Conservation (phyloP, 139 green algal species). For the Trebouxia sp. region DNA sequence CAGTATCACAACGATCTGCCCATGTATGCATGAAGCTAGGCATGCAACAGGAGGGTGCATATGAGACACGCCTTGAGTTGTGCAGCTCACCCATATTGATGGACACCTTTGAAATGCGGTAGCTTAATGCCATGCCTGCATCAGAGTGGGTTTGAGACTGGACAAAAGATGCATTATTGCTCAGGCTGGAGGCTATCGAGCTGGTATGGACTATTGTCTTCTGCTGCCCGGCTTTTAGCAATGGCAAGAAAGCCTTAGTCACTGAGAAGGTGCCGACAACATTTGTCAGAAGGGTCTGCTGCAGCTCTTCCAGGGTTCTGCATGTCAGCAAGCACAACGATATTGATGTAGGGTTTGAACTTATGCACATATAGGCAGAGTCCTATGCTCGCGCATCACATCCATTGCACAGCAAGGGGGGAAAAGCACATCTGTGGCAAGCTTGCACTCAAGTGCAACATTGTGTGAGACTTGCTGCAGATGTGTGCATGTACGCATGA, state of each 20-base stretch:
- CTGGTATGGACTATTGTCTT: constrained; percentile 17
- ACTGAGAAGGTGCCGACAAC: constrained; percentile 5
- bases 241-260: not conserved
- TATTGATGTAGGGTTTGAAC: too few species aligned
- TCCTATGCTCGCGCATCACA: too few species aligned
- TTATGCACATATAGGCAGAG: too few species aligned
- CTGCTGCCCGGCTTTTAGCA: not conserved
- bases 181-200: not conserved
- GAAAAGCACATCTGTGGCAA: too few species aligned
- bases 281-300: not conserved
- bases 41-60: too few species aligned
- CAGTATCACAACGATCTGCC: too few species aligned
- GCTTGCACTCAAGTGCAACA: not conserved
- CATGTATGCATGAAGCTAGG: too few species aligned
- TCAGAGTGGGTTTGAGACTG: not conserved
- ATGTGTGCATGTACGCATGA: too few species aligned
- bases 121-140: not conserved
- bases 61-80: too few species aligned
- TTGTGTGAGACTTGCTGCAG: too few species aligned
- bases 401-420: too few species aligned
- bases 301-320: not conserved
- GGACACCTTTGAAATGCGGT: not conserved
- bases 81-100: not conserved
- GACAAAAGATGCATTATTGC: not conserved
- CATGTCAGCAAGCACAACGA: too few species aligned